Base-by-base conservation (phyloP, 495 filamentous ascomycete species). In the Pseudotulostoma volvatum region DNA sequence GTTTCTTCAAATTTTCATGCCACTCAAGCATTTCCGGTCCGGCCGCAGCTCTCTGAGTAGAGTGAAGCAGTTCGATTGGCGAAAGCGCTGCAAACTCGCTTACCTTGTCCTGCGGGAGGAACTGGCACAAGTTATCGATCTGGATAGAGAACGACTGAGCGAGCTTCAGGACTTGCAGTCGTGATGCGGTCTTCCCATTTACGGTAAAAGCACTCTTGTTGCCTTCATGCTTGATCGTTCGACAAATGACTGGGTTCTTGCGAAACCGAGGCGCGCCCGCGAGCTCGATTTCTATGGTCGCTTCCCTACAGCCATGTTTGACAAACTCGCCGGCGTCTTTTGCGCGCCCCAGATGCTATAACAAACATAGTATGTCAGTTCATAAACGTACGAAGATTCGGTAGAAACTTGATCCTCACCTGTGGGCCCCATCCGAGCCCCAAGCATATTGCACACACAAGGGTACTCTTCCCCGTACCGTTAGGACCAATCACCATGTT, bases 401-500 rank as follows among this genome's bases (percentile, higher is more conserved):
- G 5, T 32, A 19, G 13, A 38, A 42, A 42, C 18, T n/a, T n/a
- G 18, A 14, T 33, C 37, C 64, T 50, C 63, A 79, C 68, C 55
- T 61, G 68, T 19, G 90, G 76, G 2, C 73, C 68, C 68, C 76
- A 95, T 23, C 90, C 90, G 19, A 99, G 60, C 4, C 90, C 90
- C 9, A 99, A 59, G 59, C 92, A 96, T 44, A 99, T 93, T 18
- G 92, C 90, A 58, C 90, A 96, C 19, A 99, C 90, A 20, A 99
- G 71, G 0, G 92, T 93, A 64, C 86, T 94, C 55, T 99, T 99
- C 33, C 90, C 90, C 0, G 90, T 95, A 33, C 90, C 90, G 52
- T 99, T 99, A 7, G 90, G 90, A 0, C 90, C 90, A 47, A 99
- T 95, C 40, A 99, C 76, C 92, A 99, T 96, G 53, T 99, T 99